Conservation (phyloP, 371 early-diverging fungal genomes). For the Zopfochytrium polystomum region DNA sequence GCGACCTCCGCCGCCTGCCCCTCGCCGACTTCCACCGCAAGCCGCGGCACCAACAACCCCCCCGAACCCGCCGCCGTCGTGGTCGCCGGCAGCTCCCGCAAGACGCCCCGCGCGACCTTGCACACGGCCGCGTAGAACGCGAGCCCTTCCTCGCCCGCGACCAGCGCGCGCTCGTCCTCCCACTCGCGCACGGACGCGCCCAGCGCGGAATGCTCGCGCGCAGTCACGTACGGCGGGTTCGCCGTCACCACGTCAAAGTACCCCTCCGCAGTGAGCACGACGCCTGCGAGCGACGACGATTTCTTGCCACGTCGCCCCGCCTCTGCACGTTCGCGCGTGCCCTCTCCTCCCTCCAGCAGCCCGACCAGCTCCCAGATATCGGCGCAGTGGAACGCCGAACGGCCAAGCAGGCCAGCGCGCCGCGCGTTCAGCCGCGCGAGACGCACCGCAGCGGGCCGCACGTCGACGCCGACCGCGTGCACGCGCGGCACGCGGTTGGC, state of each 20-base stretch:
- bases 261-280: neutral
- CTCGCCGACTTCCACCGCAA: constrained; percentile 77
- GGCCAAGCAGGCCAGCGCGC: constrained; percentile 5
- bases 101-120: constrained; percentile 8
- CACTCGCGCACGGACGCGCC: constrained; percentile 73
- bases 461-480: constrained; percentile 54
- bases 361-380: constrained; percentile 40
- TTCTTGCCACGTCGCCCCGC: neutral
- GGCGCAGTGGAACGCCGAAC: constrained; percentile 39
- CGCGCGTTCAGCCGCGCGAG: constrained; percentile 53
- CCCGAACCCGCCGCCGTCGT: constrained; percentile 24
- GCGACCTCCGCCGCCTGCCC: constrained; percentile 59
- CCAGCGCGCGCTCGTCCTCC: constrained; percentile 82
- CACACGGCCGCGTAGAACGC: constrained; percentile 61
- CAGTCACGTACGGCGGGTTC: constrained; percentile 91
- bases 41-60: constrained; percentile 49
- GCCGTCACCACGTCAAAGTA: constrained; percentile 69
- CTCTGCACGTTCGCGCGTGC: neutral
- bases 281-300: neutral
- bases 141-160: constrained; percentile 62
- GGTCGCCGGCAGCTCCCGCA: constrained; percentile 15
- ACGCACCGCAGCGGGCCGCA: constrained; percentile 45
- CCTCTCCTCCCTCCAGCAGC: neutral
- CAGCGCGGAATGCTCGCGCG: constrained; percentile 60
- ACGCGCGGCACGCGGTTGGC: constrained; percentile 56